Evolutionary conservation across 495 filamentous ascomycete species (phyloP).

Genomic region (Penicillium mononematosum): DNA sequence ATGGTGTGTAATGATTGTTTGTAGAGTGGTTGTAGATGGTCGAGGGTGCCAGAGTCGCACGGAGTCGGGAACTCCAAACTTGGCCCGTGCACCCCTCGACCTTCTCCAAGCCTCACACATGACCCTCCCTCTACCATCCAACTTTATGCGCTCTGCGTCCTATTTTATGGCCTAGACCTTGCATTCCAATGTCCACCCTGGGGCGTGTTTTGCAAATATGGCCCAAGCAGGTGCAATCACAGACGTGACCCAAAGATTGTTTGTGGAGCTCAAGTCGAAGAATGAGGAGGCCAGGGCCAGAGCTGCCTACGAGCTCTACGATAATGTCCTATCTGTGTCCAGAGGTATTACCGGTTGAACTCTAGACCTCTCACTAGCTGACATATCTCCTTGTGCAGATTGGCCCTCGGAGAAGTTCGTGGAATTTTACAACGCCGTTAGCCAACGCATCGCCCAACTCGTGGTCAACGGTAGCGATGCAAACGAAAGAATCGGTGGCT

Average conservation of each 20-base stretch:
- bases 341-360: slow-evolving; percentile 38
- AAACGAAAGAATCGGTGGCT: slow-evolving; percentile 83
- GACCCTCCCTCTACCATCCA: slow-evolving; percentile 24
- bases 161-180: slow-evolving; percentile 37
- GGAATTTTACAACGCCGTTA: slow-evolving; percentile 75
- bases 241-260: slow-evolving; percentile 49
- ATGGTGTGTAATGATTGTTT: background rate
- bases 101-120: slow-evolving; percentile 24
- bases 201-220: slow-evolving; percentile 47
- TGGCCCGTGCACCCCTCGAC: slow-evolving; percentile 32
- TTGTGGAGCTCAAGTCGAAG: slow-evolving; percentile 53
- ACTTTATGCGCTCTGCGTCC: slow-evolving; percentile 29
- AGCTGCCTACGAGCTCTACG: slow-evolving; percentile 54
- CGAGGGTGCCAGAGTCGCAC: background rate
- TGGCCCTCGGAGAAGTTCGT: slow-evolving; percentile 73
- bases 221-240: slow-evolving; percentile 50
- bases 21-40: slow-evolving; percentile 1
- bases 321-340: slow-evolving; percentile 50
- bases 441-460: slow-evolving; percentile 69
- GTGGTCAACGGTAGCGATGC: slow-evolving; percentile 78
- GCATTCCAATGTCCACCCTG: slow-evolving; percentile 48
- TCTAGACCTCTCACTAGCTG: slow-evolving; percentile 6
- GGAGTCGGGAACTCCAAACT: slow-evolving; percentile 8
- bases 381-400: slow-evolving; percentile 49
- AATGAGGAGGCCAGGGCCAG: slow-evolving; percentile 49